These are phyloP conservation scores for Calonectria hongkongensis DNA, from an alignment of 2,329 filamentous ascomycete genomes.

Conservation along the genomic window DNA sequence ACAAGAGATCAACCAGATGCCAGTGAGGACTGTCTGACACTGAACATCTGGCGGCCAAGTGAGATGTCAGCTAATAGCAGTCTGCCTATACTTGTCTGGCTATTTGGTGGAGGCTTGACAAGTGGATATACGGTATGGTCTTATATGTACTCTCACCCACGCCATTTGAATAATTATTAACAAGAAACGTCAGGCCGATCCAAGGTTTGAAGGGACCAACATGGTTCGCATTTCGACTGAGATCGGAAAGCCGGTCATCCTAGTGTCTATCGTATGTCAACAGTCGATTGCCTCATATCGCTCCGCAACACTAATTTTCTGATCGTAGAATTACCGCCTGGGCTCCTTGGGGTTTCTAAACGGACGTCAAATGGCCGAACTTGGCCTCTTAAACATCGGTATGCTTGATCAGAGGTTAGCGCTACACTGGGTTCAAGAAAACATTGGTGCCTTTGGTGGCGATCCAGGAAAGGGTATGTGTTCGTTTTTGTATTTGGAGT, in stretches of 20 bases:
- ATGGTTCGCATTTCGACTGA: conserved; percentile 16
- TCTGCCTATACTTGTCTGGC: conserved; percentile 11
- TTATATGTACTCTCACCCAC: too few relatives aligned
- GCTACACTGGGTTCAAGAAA: background rate
- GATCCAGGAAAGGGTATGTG: conserved; percentile 3
- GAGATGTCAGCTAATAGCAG: background rate
- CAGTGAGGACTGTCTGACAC: conserved; percentile 7
- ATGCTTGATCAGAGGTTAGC: conserved; percentile 4
- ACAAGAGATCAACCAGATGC: conserved; percentile 12
- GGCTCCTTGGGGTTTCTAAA: conserved; percentile 7
- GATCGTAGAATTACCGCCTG: conserved; percentile 1
- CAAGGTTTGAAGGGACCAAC: conserved; percentile 19
- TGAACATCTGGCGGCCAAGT: conserved; percentile 14
- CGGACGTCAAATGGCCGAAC: conserved; percentile 6
- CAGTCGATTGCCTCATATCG: too few relatives aligned
- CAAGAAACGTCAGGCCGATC: background rate
- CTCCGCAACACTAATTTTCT: background rate
- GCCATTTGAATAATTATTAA: background rate
- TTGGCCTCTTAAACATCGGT: conserved; percentile 13
- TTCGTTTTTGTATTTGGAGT: too few relatives aligned
- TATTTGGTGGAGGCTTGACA: conserved; percentile 8
- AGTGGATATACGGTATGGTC: background rate
- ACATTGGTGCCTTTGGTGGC: conserved; percentile 3
- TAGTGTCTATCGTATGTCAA: conserved; percentile 2
- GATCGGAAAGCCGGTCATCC: background rate